phyloP scores from a whole-genome alignment of 164 flowering plant genomes.

The Umbilicus rupestris region DNA sequence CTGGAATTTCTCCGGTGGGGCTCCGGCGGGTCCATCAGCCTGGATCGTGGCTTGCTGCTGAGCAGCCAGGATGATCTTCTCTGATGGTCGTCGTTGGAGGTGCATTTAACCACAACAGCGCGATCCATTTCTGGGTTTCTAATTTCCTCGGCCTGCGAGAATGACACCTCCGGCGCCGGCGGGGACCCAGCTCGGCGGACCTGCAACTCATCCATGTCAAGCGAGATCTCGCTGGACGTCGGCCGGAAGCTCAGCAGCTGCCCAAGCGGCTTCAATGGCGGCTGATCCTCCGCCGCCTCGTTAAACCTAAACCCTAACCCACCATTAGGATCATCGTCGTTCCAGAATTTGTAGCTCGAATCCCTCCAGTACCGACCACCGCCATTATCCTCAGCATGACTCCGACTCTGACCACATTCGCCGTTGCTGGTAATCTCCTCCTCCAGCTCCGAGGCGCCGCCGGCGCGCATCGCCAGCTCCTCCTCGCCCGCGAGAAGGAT shows the following conservation, averaged over 20 bases:
- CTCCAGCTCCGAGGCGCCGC: not conserved
- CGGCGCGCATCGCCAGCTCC: not conserved
- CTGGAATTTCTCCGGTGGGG: conserved; percentile 19
- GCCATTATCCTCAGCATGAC: not conserved
- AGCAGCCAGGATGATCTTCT: conserved; percentile 12
- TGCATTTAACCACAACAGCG: conserved; percentile 23
- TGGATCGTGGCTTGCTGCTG: conserved; percentile 24
- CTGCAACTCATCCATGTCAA: conserved; percentile 33
- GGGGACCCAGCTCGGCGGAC: conserved; percentile 17
- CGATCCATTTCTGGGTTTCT: not conserved
- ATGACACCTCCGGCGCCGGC: conserved; percentile 17
- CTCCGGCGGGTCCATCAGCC: conserved; percentile 26
- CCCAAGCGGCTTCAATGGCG: conserved; percentile 32
- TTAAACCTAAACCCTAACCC: no score
- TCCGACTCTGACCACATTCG: no score
- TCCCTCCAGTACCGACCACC: not conserved
- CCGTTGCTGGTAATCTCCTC: no score
- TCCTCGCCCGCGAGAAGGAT: not conserved
- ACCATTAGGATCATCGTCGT: not conserved
- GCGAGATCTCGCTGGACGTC: conserved; percentile 19
- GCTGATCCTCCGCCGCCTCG: conserved; percentile 13
- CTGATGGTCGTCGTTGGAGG: conserved; percentile 22
- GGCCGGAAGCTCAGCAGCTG: conserved; percentile 24
- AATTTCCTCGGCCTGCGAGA: not conserved
- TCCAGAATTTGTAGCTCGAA: not conserved